Base-by-base conservation (phyloP, 2,329 filamentous ascomycete species). In the Talaromyces sp. region DNA sequence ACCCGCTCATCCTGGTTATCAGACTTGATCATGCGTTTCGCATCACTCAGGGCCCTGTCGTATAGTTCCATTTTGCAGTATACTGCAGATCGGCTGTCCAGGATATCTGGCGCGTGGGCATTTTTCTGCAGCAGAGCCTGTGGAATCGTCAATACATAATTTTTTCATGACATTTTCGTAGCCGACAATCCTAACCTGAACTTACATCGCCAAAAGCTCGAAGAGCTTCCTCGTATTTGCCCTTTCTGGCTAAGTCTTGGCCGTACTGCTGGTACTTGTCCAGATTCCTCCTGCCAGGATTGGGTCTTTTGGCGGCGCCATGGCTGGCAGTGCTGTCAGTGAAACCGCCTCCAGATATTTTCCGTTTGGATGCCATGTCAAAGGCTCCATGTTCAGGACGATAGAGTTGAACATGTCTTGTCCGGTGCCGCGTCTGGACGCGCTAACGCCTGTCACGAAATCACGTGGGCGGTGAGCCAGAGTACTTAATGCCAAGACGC, bases 71-170 rank as follows among this genome's bases (percentile, higher is more conserved):
- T 72, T 67, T 84, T 85, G 55, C 81, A 80, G 62, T 83, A 79
- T 39, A 81, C 80, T 13, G 84, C 84, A 42, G 83, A 80, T 55
- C 84, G 81, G 62, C 81, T 80, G 69, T 87, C 84, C 54, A 84
- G 74, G 32, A 86, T 73, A 61, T 73, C 61, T 58, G 76, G 69
- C 10, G 70, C 68, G 63, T 71, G 64, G 9, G 70, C 70, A 63
- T 71, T 65, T 55, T 71, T 69, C 39, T 68, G 63, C n/a, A 69
- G 68, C 52, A 81, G 68, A 25, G 77, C 74, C 75, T 81, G 52
- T 44, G 15, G 7, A 17, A 28, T 11, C 60, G 51, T 60, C 57
- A 60, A 61, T 25, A 47, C 22, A 47, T 54, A 54, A 55, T 58
- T 33, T 25, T 10, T 22, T 22, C 9, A 25, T 49, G 44, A 15